Conservation (phyloP, 495 filamentous ascomycete species). For the Podospora comata region DNA sequence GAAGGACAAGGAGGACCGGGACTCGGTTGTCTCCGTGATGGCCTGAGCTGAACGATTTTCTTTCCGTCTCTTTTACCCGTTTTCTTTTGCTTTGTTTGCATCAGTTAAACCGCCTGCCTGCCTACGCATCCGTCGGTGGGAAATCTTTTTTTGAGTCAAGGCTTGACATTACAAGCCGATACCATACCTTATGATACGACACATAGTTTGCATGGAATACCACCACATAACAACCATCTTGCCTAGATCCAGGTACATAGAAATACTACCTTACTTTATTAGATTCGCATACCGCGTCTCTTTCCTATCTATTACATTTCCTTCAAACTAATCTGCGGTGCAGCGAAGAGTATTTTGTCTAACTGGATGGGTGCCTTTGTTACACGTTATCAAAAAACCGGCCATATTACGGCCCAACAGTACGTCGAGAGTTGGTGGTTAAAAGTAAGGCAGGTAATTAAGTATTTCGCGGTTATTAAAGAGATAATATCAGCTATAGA, state of each 20-base stretch:
- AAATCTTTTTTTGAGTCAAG: neutral
- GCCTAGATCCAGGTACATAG: neutral
- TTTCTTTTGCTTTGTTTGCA: neutral
- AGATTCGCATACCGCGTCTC: too few relatives aligned
- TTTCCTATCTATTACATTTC: too few relatives aligned
- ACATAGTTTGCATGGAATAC: conserved; percentile 2
- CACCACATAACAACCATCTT: neutral
- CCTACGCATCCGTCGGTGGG: too few relatives aligned
- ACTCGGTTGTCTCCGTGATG: conserved; percentile 22
- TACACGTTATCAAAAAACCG: too few relatives aligned
- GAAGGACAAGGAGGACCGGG: conserved; percentile 42
- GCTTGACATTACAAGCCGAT: neutral
- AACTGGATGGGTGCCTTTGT: too few relatives aligned
- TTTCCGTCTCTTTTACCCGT: neutral
- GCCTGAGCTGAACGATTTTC: conserved; percentile 11
- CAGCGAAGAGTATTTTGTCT: too few relatives aligned
- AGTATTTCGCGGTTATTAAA: too few relatives aligned
- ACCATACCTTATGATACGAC: neutral
- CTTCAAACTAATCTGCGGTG: too few relatives aligned
- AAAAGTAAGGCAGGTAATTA: too few relatives aligned
- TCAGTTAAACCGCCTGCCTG: neutral
- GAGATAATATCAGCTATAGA: too few relatives aligned
- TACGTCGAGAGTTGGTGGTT: too few relatives aligned
- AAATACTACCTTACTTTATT: neutral
- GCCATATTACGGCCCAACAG: too few relatives aligned